A percentile compares a stretch with the other conserved stretches of the same genome.
phyloP scores from a whole-genome alignment of 768 basidiomycete genomes.

The Boletus sp. region DNA sequence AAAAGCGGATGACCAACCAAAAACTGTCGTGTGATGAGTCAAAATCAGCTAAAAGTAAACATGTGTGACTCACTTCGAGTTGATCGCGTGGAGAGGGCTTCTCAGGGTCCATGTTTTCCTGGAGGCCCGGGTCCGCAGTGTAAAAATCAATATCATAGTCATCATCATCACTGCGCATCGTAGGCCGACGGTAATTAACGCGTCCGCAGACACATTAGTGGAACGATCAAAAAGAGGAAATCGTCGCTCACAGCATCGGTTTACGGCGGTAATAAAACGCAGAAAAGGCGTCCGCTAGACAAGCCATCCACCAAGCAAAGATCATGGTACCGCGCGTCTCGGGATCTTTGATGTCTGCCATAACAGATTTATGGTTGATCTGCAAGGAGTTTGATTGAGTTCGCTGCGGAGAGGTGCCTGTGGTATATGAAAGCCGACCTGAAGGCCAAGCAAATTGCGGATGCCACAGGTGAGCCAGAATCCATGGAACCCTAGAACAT shows the following conservation, averaged over 20 bases:
- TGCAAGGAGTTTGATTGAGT: conserved; percentile 28
- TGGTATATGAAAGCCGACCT: conserved; percentile 41
- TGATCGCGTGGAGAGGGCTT: conserved; percentile 74
- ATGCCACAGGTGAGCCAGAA: conserved; percentile 83
- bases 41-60: neutral
- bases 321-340: conserved; percentile 83
- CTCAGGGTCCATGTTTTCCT: conserved; percentile 47
- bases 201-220: conserved; percentile 8
- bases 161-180: conserved; percentile 61
- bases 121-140: conserved; percentile 60
- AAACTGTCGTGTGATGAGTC: conserved; percentile 44
- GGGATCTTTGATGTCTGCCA: conserved; percentile 67
- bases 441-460: conserved; percentile 74
- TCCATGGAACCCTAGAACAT: conserved; percentile 66
- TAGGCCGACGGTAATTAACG: conserved; percentile 24
- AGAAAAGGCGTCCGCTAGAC: conserved; percentile 78
- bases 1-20: conserved; percentile 48
- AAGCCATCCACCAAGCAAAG: conserved; percentile 94
- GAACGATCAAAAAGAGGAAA: conserved; percentile 1
- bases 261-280: conserved; percentile 84
- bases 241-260: conserved; percentile 58
- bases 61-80: conserved; percentile 56
- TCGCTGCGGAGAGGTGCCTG: conserved; percentile 1
- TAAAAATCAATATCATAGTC: conserved; percentile 92
- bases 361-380: conserved; percentile 84